These are phyloP conservation scores for Cryphonectria naterciae DNA, from an alignment of 2,329 filamentous ascomycete species.

Conservation along the genomic window DNA sequence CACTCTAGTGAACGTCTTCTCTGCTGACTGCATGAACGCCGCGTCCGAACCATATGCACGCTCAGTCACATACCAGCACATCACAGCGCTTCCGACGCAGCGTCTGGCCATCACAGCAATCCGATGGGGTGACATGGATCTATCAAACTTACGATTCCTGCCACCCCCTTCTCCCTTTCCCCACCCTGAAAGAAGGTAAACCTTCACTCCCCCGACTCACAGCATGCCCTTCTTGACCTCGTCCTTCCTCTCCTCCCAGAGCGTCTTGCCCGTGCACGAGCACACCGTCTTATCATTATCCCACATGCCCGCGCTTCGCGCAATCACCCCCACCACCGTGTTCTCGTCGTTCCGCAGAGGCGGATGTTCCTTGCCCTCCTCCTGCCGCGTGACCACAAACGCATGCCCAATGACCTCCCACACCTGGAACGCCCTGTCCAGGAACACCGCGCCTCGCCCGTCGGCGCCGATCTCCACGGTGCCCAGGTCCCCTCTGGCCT, in stretches of 20 bases:
- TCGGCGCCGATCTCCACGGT: constrained; percentile 74
- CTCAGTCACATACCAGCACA: background rate
- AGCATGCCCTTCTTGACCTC: constrained; percentile 90
- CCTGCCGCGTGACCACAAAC: constrained; percentile 77
- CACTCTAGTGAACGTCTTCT: background rate
- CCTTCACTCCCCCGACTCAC: constrained; percentile 46
- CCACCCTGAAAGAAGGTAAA: background rate
- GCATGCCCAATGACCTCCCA: constrained; percentile 97
- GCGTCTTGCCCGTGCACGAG: constrained; percentile 95
- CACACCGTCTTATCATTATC: constrained; percentile 99
- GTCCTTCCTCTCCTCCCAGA: constrained; percentile 95
- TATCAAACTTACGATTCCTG: constrained; percentile 3
- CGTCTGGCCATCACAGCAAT: background rate
- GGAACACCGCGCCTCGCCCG: constrained; percentile 77
- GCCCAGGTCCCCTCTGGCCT: constrained; percentile 69
- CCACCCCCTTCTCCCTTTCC: background rate
- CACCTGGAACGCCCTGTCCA: constrained; percentile 81
- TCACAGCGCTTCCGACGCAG: background rate
- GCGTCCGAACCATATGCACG: background rate
- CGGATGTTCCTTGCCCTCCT: constrained; percentile 59
- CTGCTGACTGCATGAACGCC: background rate
- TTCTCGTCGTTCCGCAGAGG: constrained; percentile 76
- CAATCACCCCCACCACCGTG: constrained; percentile 91
- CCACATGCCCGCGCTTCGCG: constrained; percentile 96
- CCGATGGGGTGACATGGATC: background rate